Conservation (phyloP, 108 stramenopile genomes). For the Pseudonitzschia pungens region DNA sequence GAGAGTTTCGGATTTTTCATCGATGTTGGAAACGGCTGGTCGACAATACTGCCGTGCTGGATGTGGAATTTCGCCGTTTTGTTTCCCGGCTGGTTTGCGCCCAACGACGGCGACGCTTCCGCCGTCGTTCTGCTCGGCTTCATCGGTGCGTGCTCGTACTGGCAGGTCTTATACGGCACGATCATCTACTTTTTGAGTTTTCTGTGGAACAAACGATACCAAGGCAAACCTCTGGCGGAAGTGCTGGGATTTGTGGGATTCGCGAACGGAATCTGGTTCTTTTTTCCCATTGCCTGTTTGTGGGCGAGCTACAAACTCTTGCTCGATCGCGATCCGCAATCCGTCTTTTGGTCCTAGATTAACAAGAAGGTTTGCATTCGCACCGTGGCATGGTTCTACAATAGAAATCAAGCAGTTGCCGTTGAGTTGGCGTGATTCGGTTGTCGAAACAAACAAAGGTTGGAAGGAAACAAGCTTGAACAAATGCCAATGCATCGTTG, state of each 20-base stretch:
- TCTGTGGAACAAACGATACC: conserved; percentile 65
- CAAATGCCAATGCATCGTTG: too few relatives aligned
- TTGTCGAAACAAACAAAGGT: too few relatives aligned
- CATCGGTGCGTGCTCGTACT: conserved; percentile 64
- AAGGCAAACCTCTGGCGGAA: conserved; percentile 46
- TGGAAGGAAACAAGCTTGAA: too few relatives aligned
- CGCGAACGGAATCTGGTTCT: conserved; percentile 72
- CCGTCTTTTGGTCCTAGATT: conserved; percentile 46
- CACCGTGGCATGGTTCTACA: too few relatives aligned
- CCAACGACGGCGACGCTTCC: conserved; percentile 5
- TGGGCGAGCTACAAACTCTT: conserved; percentile 59
- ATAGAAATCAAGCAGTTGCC: too few relatives aligned
- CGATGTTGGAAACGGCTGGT: conserved; percentile 82
- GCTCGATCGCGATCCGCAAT: conserved; percentile 54
- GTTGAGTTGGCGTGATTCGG: not conserved
- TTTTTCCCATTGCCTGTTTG: conserved; percentile 68
- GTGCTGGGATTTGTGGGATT: conserved; percentile 72
- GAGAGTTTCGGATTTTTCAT: conserved; percentile 88
- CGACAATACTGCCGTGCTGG: conserved; percentile 72
- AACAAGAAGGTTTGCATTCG: too few relatives aligned
- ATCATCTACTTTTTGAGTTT: conserved; percentile 75
- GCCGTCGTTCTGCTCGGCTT: conserved; percentile 49
- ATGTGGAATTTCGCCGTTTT: conserved; percentile 72
- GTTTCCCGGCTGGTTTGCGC: conserved; percentile 36
- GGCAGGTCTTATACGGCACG: conserved; percentile 83